Evolutionary conservation across 768 basidiomycete genomes (phyloP).

Genomic region (Calocybe cyanea): DNA sequence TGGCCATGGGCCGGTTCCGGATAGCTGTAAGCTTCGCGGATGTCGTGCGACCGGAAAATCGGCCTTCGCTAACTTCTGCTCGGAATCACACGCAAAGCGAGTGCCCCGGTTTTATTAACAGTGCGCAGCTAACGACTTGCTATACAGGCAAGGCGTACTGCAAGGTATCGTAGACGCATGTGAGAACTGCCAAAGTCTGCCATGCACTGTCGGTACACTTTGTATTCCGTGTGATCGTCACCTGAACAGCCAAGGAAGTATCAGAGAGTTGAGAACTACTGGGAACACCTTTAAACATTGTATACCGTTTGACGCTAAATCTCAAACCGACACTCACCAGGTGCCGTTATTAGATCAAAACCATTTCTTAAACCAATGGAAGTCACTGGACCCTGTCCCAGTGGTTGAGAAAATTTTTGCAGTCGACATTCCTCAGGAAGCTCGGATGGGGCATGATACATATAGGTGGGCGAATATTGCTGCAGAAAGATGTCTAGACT

Average conservation of each 20-base stretch:
- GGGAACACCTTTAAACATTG: conserved; percentile 49
- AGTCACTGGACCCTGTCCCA: conserved; percentile 31
- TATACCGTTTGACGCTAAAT: conserved; percentile 25
- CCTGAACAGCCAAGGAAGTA: conserved; percentile 34
- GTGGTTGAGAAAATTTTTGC: conserved; percentile 56
- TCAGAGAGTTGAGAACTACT: conserved; percentile 46
- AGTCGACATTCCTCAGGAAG: conserved; percentile 38
- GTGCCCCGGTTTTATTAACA: conserved; percentile 13
- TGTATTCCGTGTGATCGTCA: conserved; percentile 51
- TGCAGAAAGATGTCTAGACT: no score
- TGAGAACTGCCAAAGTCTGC: conserved; percentile 42
- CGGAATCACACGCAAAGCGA: conserved; percentile 55
- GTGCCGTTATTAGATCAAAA: conserved; percentile 31
- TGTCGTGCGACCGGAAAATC: conserved; percentile 52
- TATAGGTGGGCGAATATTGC: conserved; percentile 36
- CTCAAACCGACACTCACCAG: conserved; percentile 11
- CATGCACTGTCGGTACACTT: conserved; percentile 39
- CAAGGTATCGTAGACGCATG: conserved; percentile 47
- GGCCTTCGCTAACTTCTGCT: conserved; percentile 51
- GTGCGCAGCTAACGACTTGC: conserved; percentile 2
- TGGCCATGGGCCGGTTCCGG: conserved; percentile 34
- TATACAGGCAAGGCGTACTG: conserved; percentile 47
- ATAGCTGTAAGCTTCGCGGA: conserved; percentile 45
- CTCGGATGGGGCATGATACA: conserved; percentile 41
- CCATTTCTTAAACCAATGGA: conserved; percentile 57